Evolutionary conservation across 1,284 basidiomycete genomes (phyloP).

Genomic region (Coniophora puteana): DNA sequence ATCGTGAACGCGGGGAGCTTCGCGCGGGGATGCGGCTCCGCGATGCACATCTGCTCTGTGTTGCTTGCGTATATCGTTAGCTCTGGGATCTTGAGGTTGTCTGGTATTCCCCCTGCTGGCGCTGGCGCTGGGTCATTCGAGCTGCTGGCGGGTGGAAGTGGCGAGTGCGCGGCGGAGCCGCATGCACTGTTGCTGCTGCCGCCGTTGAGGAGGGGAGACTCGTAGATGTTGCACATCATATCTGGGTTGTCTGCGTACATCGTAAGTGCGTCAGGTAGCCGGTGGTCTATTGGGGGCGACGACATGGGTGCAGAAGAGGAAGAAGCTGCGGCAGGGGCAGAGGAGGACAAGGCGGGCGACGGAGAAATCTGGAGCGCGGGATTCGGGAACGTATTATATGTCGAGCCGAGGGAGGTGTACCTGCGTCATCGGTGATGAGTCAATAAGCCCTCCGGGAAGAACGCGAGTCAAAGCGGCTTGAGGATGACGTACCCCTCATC

Average conservation of each 20-base stretch:
- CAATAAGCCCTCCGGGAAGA: neutral
- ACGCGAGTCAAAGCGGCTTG: neutral
- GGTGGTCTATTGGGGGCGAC: too few species aligned
- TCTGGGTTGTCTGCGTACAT: conserved; percentile 19
- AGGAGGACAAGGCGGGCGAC: conserved; percentile 12
- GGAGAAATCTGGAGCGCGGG: conserved; percentile 56
- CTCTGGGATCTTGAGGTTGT: conserved; percentile 1
- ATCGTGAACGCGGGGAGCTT: conserved; percentile 12
- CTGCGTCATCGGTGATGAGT: conserved; percentile 44
- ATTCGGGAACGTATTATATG: conserved; percentile 92
- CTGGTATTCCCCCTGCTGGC: too few species aligned
- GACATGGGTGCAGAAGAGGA: conserved; percentile 10
- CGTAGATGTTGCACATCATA: conserved; percentile 12
- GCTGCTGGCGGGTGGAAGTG: neutral
- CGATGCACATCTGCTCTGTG: conserved; percentile 13
- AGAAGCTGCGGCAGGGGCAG: conserved; percentile 11
- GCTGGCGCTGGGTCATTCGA: neutral
- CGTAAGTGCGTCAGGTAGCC: too few species aligned
- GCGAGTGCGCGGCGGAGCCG: too few species aligned
- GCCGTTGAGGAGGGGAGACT: too few species aligned
- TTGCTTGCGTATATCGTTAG: conserved; percentile 13
- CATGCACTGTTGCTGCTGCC: too few species aligned
- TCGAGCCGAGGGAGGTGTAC: conserved; percentile 95
- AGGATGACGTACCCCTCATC: conserved; percentile 76
- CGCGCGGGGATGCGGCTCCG: conserved; percentile 3